phyloP scores from a whole-genome alignment of 1,139 yeast species.

The Kurtzmaniella natalensis region DNA sequence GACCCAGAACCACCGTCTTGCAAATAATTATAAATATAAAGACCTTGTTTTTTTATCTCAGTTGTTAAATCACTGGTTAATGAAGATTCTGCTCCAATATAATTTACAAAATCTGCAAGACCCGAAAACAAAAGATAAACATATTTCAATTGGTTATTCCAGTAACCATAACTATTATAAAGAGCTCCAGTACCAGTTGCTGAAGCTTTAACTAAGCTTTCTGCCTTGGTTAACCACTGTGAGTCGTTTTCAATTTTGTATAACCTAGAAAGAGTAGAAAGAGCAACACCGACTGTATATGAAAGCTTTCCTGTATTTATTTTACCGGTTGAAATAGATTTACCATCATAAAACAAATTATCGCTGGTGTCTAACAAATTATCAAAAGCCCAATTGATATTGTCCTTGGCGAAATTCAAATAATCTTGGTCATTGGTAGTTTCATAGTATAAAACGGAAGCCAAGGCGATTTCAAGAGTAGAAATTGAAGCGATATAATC shows the following conservation, averaged over 20 bases:
- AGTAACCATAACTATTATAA: constrained; percentile 16
- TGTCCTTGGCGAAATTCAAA: constrained; percentile 19
- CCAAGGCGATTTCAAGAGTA: constrained; percentile 30
- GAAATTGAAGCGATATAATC: constrained; percentile 33
- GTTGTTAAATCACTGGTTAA: constrained; percentile 10
- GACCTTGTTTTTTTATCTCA: constrained; percentile 21
- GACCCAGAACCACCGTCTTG: constrained; percentile 16
- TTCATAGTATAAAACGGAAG: constrained; percentile 25
- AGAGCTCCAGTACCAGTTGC: constrained; percentile 20
- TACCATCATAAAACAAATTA: constrained; percentile 30
- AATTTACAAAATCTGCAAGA: constrained; percentile 17
- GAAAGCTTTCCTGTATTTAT: constrained; percentile 31
- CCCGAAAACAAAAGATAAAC: constrained; percentile 23
- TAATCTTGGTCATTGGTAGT: constrained; percentile 15
- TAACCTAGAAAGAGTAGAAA: constrained; percentile 28
- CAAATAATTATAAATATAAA: constrained; percentile 17
- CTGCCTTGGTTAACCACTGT: constrained; percentile 14
- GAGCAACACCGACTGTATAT: constrained; percentile 33
- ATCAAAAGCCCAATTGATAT: constrained; percentile 22
- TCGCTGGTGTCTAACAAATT: constrained; percentile 25
- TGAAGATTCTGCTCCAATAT: constrained; percentile 7
- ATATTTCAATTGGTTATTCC: constrained; percentile 24
- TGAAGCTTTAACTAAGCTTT: constrained; percentile 15
- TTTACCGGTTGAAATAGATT: constrained; percentile 13
- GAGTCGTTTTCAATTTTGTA: constrained; percentile 13